Evolutionary conservation across 768 basidiomycete genomes (phyloP).

Genomic region (Clathrus columnatus): DNA sequence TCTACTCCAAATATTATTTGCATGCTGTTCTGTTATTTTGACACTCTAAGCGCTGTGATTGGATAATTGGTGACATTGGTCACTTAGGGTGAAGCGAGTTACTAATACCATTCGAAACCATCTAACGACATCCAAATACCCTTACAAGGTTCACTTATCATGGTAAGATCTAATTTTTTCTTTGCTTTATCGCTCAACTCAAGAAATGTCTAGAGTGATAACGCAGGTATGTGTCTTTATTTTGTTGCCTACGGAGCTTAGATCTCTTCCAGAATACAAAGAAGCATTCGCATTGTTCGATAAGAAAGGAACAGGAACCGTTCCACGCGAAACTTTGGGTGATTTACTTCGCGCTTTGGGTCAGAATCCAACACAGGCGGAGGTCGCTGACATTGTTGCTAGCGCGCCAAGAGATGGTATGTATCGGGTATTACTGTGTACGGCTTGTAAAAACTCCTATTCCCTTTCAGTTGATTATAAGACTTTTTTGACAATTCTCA

Average conservation of each 20-base stretch:
- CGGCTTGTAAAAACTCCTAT: too few species aligned
- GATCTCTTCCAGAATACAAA: conserved; percentile 94
- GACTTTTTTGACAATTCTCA: conserved; percentile 83
- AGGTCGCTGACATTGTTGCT: conserved; percentile 75
- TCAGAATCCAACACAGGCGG: conserved; percentile 99
- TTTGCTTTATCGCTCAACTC: background rate
- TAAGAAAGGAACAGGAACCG: conserved; percentile 87
- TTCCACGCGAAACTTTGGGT: conserved; percentile 81
- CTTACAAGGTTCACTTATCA: background rate
- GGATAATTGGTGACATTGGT: too few species aligned
- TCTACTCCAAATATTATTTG: too few species aligned
- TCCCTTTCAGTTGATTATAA: conserved; percentile 98
- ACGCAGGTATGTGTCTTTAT: conserved; percentile 32
- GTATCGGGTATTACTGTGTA: too few species aligned
- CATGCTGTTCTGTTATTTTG: too few species aligned
- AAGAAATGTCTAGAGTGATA: conserved; percentile 34
- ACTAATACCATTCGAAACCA: background rate
- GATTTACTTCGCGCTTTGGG: conserved; percentile 91
- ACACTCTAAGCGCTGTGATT: too few species aligned
- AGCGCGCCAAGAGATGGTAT: conserved; percentile 70
- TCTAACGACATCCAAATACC: background rate
- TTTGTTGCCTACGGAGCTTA: conserved; percentile 2
- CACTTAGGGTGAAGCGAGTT: too few species aligned
- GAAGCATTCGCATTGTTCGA: conserved; percentile 98
- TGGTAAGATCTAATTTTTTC: background rate